Conservation (phyloP, 805 yeast species). For the Helenozyma baotianmanensis region DNA sequence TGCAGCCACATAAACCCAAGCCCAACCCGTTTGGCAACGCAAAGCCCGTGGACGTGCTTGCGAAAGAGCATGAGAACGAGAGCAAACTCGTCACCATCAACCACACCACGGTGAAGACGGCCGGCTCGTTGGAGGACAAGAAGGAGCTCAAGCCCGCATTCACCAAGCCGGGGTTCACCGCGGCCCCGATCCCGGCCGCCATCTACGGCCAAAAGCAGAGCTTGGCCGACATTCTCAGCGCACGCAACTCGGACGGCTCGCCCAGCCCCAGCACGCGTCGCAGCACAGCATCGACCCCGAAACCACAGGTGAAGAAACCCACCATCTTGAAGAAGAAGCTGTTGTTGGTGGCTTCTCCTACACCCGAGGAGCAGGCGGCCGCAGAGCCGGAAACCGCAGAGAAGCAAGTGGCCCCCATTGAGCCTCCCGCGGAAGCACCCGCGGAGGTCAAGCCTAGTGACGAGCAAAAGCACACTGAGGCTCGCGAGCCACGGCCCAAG, state of each 20-base stretch:
- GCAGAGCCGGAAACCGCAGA: neutral
- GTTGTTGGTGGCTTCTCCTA: conserved; percentile 1
- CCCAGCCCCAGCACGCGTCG: conserved; percentile 15
- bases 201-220: conserved; percentile 27
- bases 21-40: conserved; percentile 80
- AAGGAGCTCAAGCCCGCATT: conserved; percentile 9
- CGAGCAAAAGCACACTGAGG: no score
- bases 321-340: conserved; percentile 36
- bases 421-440: no score
- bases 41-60: conserved; percentile 74
- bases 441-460: no score
- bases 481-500: no score
- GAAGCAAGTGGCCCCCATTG: no score
- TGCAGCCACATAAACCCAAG: conserved; percentile 40
- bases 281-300: conserved; percentile 21
- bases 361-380: neutral
- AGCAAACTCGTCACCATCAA: conserved; percentile 24
- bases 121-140: neutral
- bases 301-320: conserved; percentile 26
- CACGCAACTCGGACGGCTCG: conserved; percentile 14
- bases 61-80: conserved; percentile 62
- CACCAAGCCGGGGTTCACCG: conserved; percentile 4
- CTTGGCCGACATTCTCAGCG: conserved; percentile 36
- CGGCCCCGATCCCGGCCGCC: conserved; percentile 19
- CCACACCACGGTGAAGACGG: conserved; percentile 29